Percentiles rank a stretch among this genome's conserved stretches.
Conservation (phyloP, 192 early-diverging fungal species). For the Coemansia sp. region DNA sequence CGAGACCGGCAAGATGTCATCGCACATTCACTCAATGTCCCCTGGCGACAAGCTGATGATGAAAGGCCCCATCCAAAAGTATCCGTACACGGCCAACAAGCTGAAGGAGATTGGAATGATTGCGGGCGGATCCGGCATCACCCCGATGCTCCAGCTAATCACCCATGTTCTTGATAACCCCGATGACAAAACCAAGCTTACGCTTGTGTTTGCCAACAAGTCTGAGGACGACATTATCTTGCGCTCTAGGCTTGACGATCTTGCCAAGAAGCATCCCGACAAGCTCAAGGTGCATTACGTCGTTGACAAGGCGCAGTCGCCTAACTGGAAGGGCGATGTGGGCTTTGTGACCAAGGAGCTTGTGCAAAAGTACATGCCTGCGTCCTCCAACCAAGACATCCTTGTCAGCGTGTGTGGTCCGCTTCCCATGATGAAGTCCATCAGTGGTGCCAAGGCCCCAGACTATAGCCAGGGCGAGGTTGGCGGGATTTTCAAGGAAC, state of each 20-base stretch:
- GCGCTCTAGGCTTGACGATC: slow-evolving; percentile 63
- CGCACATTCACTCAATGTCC: slow-evolving; percentile 62
- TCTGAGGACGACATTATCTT: slow-evolving; percentile 78
- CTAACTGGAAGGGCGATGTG: slow-evolving; percentile 67
- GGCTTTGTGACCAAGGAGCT: slow-evolving; percentile 77
- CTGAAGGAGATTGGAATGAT: slow-evolving; percentile 74
- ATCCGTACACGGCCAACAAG: slow-evolving; percentile 64
- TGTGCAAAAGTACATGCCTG: slow-evolving; percentile 69
- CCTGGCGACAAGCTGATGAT: slow-evolving; percentile 74
- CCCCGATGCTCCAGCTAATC: slow-evolving; percentile 80
- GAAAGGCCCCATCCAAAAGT: slow-evolving; percentile 82
- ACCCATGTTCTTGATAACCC: slow-evolving; percentile 64
- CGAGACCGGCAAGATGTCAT: slow-evolving; percentile 64
- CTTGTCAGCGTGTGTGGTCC: slow-evolving; percentile 74
- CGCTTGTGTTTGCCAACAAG: slow-evolving; percentile 76
- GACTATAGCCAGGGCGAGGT: slow-evolving; percentile 84
- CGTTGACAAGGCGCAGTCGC: slow-evolving; percentile 59
- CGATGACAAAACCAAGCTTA: slow-evolving; percentile 67
- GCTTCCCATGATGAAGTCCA: slow-evolving; percentile 63
- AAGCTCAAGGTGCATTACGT: slow-evolving; percentile 70
- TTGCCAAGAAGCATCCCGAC: slow-evolving; percentile 59
- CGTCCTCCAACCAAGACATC: slow-evolving; percentile 52
- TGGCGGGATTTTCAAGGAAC: slow-evolving; percentile 77
- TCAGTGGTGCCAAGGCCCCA: slow-evolving; percentile 79
- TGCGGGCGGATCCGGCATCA: slow-evolving; percentile 85